phyloP scores from a whole-genome alignment of 148 eudicot genomes.

The Silene latifolia region DNA sequence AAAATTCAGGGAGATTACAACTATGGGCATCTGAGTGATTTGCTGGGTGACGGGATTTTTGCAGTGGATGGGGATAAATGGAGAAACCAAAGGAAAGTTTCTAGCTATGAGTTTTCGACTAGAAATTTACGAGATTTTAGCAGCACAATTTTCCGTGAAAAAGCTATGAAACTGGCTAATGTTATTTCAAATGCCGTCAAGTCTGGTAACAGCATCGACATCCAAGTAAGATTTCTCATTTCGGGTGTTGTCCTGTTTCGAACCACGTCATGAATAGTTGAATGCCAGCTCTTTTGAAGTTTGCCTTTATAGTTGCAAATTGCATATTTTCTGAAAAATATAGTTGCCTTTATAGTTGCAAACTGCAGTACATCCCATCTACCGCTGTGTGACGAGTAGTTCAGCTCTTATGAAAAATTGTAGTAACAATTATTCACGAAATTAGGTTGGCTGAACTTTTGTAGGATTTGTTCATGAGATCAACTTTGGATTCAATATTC shows the following conservation, averaged over 20 bases:
- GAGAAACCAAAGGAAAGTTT: slow-evolving; percentile 65
- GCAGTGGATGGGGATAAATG: slow-evolving; percentile 73
- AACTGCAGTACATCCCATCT: too few species aligned
- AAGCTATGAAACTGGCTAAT: slow-evolving; percentile 50
- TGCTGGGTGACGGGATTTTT: slow-evolving; percentile 77
- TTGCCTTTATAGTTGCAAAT: too few species aligned
- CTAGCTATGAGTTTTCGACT: slow-evolving; percentile 68
- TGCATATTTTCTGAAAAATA: too few species aligned
- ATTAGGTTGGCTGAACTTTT: too few species aligned
- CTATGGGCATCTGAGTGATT: slow-evolving; percentile 39
- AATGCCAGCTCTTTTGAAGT: too few species aligned
- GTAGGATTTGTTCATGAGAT: slow-evolving; percentile 76
- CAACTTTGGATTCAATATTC: slow-evolving; percentile 73
- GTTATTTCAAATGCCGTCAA: slow-evolving; percentile 49
- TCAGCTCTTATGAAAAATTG: too few species aligned
- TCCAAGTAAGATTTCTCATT: slow-evolving; percentile 80
- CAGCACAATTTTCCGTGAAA: slow-evolving; percentile 43
- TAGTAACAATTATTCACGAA: too few species aligned
- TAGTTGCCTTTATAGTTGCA: too few species aligned
- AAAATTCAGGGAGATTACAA: slow-evolving; percentile 54
- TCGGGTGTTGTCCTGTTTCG: too few species aligned
- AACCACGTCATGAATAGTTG: too few species aligned
- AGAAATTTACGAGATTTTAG: slow-evolving; percentile 63
- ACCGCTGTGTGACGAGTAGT: too few species aligned
- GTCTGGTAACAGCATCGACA: slow-evolving; percentile 40